A percentile compares a stretch with the other conserved stretches of the same genome.
These are phyloP conservation scores for Kluyveromyces wickerhamii DNA, from an alignment of 805 yeast species.

Conservation along the genomic window DNA sequence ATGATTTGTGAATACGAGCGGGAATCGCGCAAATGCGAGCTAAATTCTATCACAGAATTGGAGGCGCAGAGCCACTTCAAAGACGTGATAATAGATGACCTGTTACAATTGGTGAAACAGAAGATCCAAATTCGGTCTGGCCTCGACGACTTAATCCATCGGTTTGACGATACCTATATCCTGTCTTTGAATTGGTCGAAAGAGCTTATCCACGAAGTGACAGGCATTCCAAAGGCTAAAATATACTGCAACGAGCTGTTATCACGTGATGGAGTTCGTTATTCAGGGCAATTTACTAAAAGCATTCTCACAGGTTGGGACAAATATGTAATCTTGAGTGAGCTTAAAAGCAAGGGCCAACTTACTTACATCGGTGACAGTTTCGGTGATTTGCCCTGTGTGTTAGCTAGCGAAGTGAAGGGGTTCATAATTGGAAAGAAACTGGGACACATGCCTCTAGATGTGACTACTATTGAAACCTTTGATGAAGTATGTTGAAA, in stretches of 20 bases:
- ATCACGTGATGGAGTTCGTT: conserved; percentile 8
- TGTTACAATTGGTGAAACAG: conserved; percentile 10
- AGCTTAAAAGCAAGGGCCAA: conserved; percentile 1
- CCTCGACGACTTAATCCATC: conserved; percentile 4
- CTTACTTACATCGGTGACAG: conserved; percentile 27
- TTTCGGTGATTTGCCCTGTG: conserved; percentile 24
- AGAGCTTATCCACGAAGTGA: conserved; percentile 19
- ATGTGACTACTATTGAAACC: neutral
- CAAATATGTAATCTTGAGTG: conserved; percentile 14
- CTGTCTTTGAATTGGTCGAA: conserved; percentile 27
- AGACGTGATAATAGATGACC: conserved; percentile 12
- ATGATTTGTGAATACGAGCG: conserved; percentile 4
- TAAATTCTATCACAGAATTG: conserved; percentile 20
- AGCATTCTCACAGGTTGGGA: conserved; percentile 23
- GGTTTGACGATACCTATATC: conserved; percentile 12
- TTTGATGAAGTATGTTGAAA: conserved; percentile 5
- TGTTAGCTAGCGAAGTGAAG: conserved; percentile 22
- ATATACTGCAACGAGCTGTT: conserved; percentile 22
- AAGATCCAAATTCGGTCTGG: conserved; percentile 5
- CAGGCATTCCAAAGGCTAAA: conserved; percentile 6
- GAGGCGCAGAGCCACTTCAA: conserved; percentile 13
- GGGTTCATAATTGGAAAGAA: conserved; percentile 11
- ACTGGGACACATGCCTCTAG: neutral
- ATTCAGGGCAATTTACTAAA: conserved; percentile 22
- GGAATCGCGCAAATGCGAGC: conserved; percentile 10